Percentiles rank a stretch among this genome's conserved stretches.
Conservation (phyloP, 2,329 filamentous ascomycete genomes). For the Metarhizium robertsii region DNA sequence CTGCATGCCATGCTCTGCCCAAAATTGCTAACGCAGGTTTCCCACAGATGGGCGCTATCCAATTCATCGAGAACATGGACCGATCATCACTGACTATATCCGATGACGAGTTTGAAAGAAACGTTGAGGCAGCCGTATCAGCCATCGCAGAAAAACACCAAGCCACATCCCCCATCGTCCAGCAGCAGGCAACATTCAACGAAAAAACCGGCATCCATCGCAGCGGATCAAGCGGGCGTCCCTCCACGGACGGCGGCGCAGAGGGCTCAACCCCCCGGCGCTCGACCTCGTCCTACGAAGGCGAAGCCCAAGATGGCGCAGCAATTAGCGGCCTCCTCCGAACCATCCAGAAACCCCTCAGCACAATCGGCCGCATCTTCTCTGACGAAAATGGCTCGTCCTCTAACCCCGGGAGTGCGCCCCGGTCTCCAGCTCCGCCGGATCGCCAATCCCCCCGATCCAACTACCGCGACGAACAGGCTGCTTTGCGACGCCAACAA, state of each 20-base stretch:
- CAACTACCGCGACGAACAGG: slow-evolving; percentile 9
- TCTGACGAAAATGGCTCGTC: slow-evolving; percentile 51
- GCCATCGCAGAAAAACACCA: slow-evolving; percentile 88
- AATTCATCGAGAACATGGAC: slow-evolving; percentile 95
- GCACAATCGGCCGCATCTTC: slow-evolving; percentile 90
- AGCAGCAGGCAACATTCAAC: slow-evolving; percentile 29
- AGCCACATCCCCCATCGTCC: slow-evolving; percentile 34
- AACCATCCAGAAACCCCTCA: slow-evolving; percentile 84
- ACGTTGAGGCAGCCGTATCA: slow-evolving; percentile 93
- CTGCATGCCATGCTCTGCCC: neutral
- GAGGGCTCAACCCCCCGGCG: slow-evolving; percentile 32
- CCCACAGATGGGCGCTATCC: slow-evolving; percentile 74
- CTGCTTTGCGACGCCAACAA: neutral
- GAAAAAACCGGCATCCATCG: slow-evolving; percentile 29
- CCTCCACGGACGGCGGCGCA: slow-evolving; percentile 30
- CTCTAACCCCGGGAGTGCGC: slow-evolving; percentile 20
- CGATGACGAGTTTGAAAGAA: slow-evolving; percentile 89
- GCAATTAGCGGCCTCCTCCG: slow-evolving; percentile 78
- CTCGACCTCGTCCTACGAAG: slow-evolving; percentile 47
- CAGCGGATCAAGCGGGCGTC: slow-evolving; percentile 25
- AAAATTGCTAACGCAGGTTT: neutral
- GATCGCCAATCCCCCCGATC: slow-evolving; percentile 19
- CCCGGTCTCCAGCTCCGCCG: slow-evolving; percentile 28
- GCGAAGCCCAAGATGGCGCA: slow-evolving; percentile 57
- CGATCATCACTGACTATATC: slow-evolving; percentile 86